Evolutionary conservation across 192 early-diverging fungal genomes (phyloP), one percentile per base, ranked within the genome.

Genomic region (Rhizophlyctis rosea): DNA sequence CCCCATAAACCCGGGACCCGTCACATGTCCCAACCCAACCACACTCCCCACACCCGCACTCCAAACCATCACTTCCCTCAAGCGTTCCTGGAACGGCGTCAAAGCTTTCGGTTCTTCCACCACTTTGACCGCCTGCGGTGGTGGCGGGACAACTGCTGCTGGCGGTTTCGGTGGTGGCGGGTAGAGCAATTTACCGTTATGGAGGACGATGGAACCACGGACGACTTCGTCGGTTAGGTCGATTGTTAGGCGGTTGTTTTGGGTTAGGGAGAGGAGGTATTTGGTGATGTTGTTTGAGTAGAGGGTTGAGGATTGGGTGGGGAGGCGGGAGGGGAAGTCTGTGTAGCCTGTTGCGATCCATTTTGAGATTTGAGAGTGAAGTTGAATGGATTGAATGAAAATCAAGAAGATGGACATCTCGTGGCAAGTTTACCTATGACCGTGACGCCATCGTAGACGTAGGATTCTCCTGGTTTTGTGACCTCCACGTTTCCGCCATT

Each of bases 251-350:
- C 64, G 59, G 18, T 53, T 35, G 13, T 71, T 36, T 16, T 34
- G 29, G n/a, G 51, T 62, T 24, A 71, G n/a, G 21, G 67, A 70
- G 4, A 73, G 61, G 7, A 73, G 54, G 47, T 71, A 73, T 57
- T 73, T 69, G 25, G 62, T 65, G 1, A 73, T 73, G 63, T 73
- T 73, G 69, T 73, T 73, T 13, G 71, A 73, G 51, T 73, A 73
- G 7, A 73, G 68, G 16, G 65, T 72, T 4, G 69, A 72, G 18
- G 71, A 73, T 47, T 73, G 71, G 16, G 68, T 71, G 28, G 71
- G 71, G 7, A 73, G 57, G 7, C 71, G 66, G 30, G 27, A 30
- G 18, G 71, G 69, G 54, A 72, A 55, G 44, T 73, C 71, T 3
- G 71, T 73, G 63, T 65, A 73, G 31, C 71, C 68, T 66, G 21